These are phyloP conservation scores for Colletotrichum noveboracense DNA, from an alignment of 2,329 filamentous ascomycete genomes.

Conservation along the genomic window DNA sequence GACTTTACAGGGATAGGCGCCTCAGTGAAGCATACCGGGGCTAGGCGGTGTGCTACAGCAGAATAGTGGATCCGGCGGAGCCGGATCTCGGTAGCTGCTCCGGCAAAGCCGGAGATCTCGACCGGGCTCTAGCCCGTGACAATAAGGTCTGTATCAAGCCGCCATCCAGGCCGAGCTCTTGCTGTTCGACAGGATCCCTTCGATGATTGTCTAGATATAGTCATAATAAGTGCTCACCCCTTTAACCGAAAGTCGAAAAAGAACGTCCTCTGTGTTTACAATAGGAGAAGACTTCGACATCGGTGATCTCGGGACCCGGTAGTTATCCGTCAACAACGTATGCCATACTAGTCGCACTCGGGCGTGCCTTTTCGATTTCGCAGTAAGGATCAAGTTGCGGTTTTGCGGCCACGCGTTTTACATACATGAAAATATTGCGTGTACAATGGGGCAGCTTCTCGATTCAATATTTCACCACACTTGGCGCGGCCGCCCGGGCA, in stretches of 20 bases:
- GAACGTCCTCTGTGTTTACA: neutral
- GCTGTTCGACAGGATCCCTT: neutral
- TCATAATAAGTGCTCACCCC: no score
- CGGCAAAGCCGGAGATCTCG: no score
- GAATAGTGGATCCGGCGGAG: no score
- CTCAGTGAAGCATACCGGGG: no score
- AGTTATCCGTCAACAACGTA: neutral
- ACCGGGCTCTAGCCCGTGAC: no score
- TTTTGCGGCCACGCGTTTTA: neutral
- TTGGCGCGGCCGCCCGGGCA: neutral
- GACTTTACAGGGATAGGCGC: no score
- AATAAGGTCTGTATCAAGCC: no score
- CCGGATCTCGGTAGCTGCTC: no score
- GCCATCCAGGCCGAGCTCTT: no score
- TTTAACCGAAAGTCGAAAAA: no score
- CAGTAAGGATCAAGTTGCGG: neutral
- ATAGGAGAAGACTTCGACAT: rapidly evolving
- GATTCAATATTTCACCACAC: rapidly evolving
- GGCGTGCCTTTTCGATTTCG: neutral
- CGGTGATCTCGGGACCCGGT: neutral
- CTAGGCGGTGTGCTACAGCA: no score
- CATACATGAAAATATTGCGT: neutral
- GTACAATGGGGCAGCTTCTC: neutral
- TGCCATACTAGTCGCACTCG: neutral
- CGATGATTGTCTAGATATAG: neutral